Base-by-base conservation (phyloP, 2,329 filamentous ascomycete genomes). In the Zasmidium cellare region DNA sequence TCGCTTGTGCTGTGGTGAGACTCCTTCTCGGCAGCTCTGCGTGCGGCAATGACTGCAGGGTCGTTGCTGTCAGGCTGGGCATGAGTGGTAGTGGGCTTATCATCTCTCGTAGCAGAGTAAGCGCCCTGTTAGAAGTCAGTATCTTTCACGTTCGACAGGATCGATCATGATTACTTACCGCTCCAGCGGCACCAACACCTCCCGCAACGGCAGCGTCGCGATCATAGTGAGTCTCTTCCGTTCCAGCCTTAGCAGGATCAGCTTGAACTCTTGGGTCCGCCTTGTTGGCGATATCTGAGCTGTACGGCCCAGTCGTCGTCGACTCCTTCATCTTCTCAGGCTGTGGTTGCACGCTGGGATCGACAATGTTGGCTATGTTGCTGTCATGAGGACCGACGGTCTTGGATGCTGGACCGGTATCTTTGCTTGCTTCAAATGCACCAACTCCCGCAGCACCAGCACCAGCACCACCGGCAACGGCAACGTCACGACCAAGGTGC, bases 401-500 rank as follows among this genome's bases (percentile, higher is more conserved):
- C 24, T 65, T 64, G 6, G 65, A 61, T 1, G 67, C 65, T 38
- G 66, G 67, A 23, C 62, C 65, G 16, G 56, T 58, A 46, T 65
- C 57, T 9, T 57, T 49, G 19, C 55, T 61, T 9, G 59, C 58
- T 41, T 53, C 58, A 22, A 58, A 55, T 9, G 56, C 56, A 24
- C 55, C 58, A 3, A 67, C 71, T 12, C 64, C 69, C 24, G 67
- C 69, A 44, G 68, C 66, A 9, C 69, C 69, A 44, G 68, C 66
- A 9, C 69, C 73, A 41, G 67, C 68, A 18, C 68, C 71, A 38
- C 63, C 70, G 6, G 58, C 71, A 1, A 70, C 20, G 18, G 69
- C 70, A 9, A 68, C 67, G 51, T 74, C 68, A 19, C 70, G 67
- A 28, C 69, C 70, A 45, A 68, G 64, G 49, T 72, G 70, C 5